These are phyloP conservation scores for Didymosphaeria variabile DNA, from an alignment of 2,329 filamentous ascomycete species.

Conservation along the genomic window DNA sequence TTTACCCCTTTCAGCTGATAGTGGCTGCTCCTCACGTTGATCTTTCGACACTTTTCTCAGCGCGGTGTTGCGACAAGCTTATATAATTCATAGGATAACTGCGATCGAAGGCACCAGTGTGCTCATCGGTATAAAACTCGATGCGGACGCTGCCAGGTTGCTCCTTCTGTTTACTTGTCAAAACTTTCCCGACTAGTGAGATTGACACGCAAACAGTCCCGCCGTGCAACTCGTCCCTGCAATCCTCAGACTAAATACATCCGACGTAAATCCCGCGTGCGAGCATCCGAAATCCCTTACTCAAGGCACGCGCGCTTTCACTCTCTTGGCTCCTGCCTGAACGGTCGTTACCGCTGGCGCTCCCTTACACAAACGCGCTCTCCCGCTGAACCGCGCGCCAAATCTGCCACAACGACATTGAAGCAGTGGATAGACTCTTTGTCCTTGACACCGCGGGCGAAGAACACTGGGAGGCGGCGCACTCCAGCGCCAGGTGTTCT, in stretches of 20 bases:
- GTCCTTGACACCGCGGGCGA: not conserved
- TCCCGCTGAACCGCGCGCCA: slow-evolving; percentile 23
- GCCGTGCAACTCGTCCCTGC: slow-evolving; percentile 20
- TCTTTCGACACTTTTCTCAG: not conserved
- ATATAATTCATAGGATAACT: not conserved
- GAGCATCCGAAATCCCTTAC: not conserved
- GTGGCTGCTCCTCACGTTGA: not conserved
- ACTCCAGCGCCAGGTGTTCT: slow-evolving; percentile 4
- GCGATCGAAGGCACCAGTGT: not conserved
- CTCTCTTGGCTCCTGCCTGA: not conserved
- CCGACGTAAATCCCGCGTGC: not conserved
- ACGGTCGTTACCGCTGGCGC: not conserved
- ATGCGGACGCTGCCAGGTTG: slow-evolving; percentile 3
- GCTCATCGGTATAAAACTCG: not conserved
- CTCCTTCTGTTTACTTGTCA: slow-evolving; percentile 1
- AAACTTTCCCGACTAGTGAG: slow-evolving; percentile 12
- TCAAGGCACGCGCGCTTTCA: not conserved
- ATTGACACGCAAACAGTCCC: slow-evolving; percentile 20
- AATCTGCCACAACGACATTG: not conserved
- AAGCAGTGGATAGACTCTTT: not conserved
- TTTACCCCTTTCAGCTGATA: slow-evolving; percentile 5
- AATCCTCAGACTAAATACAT: slow-evolving; percentile 19
- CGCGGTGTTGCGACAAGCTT: not conserved
- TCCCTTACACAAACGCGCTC: slow-evolving; percentile 34
- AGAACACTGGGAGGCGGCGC: not conserved